phyloP scores from a whole-genome alignment of 2,329 filamentous ascomycete genomes.

The Fusarium acutatum region DNA sequence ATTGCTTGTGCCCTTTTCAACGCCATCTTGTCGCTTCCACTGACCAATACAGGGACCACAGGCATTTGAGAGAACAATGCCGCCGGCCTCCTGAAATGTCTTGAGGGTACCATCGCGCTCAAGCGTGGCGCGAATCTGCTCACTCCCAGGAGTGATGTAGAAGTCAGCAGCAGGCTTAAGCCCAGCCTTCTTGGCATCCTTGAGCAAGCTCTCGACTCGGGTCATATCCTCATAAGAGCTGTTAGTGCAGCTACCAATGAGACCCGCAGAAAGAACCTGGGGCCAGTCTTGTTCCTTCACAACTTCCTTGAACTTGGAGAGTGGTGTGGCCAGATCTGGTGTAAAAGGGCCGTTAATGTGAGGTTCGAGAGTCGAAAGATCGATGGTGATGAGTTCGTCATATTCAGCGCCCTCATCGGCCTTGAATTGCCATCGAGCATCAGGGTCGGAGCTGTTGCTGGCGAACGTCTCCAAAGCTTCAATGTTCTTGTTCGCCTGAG shows the following conservation, averaged over 20 bases:
- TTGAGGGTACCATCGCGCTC: slow-evolving; percentile 88
- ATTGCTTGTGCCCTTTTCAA: slow-evolving; percentile 85
- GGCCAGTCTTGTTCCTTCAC: slow-evolving; percentile 97
- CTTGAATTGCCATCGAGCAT: slow-evolving; percentile 69
- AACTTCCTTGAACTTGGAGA: slow-evolving; percentile 95
- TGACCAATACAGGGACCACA: slow-evolving; percentile 94
- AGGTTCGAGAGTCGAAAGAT: slow-evolving; percentile 93
- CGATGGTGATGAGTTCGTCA: slow-evolving; percentile 95
- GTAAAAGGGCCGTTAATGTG: slow-evolving; percentile 99
- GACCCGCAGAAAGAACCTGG: slow-evolving; percentile 92
- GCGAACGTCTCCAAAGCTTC: slow-evolving; percentile 66
- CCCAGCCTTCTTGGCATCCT: slow-evolving; percentile 88
- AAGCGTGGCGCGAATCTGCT: slow-evolving; percentile 96
- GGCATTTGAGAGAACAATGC: slow-evolving; percentile 93
- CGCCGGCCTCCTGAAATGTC: slow-evolving; percentile 96
- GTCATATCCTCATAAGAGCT: slow-evolving; percentile 88
- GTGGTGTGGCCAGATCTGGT: slow-evolving; percentile 94
- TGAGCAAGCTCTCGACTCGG: slow-evolving; percentile 82
- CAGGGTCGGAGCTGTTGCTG: slow-evolving; percentile 52
- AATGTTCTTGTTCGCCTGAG: slow-evolving; percentile 72
- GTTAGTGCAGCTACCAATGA: slow-evolving; percentile 99
- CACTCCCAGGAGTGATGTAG: slow-evolving; percentile 94
- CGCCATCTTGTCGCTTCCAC: slow-evolving; percentile 90
- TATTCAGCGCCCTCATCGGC: slow-evolving; percentile 90
- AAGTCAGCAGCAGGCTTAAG: slow-evolving; percentile 94